Conservation (phyloP, 192 early-diverging fungal species). For the Podila clonocystis region DNA sequence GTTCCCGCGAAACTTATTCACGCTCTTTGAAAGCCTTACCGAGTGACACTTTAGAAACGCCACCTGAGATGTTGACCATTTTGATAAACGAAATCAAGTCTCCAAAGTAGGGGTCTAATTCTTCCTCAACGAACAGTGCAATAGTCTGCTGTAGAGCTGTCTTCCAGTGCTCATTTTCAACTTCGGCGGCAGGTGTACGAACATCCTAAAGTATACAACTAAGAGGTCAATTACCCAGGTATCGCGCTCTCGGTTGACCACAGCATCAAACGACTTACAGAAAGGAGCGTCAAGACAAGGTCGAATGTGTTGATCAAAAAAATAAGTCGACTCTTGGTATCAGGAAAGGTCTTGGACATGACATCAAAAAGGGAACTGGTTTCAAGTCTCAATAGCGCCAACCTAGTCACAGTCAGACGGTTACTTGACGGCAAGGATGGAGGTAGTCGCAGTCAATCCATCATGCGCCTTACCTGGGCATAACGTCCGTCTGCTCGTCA, state of each 20-base stretch:
- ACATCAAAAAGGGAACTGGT: constrained; percentile 78
- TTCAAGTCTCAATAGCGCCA: constrained; percentile 77
- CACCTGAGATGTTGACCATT: constrained; percentile 70
- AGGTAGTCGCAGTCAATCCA: neutral
- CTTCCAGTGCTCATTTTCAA: constrained; percentile 68
- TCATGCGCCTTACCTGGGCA: constrained; percentile 69
- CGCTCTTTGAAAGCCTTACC: constrained; percentile 22
- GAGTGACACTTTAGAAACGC: constrained; percentile 62
- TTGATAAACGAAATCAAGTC: constrained; percentile 84
- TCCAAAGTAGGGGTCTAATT: constrained; percentile 85
- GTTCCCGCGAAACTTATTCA: neutral
- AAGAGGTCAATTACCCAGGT: neutral
- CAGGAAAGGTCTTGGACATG: constrained; percentile 77
- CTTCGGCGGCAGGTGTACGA: constrained; percentile 54
- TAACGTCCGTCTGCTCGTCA: constrained; percentile 86
- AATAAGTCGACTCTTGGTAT: constrained; percentile 73
- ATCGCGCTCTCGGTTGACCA: too few relatives aligned
- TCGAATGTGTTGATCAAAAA: constrained; percentile 98
- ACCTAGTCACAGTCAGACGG: constrained; percentile 1
- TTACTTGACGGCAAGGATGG: neutral
- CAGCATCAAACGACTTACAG: constrained; percentile 55
- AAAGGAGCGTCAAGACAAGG: constrained; percentile 81
- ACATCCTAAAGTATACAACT: constrained; percentile 53
- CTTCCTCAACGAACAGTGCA: constrained; percentile 87
- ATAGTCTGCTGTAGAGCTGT: constrained; percentile 70